Percentiles rank a stretch among this genome's conserved stretches.
Conservation (phyloP, 108 stramenopile species). For the Cyclotella atomus region DNA sequence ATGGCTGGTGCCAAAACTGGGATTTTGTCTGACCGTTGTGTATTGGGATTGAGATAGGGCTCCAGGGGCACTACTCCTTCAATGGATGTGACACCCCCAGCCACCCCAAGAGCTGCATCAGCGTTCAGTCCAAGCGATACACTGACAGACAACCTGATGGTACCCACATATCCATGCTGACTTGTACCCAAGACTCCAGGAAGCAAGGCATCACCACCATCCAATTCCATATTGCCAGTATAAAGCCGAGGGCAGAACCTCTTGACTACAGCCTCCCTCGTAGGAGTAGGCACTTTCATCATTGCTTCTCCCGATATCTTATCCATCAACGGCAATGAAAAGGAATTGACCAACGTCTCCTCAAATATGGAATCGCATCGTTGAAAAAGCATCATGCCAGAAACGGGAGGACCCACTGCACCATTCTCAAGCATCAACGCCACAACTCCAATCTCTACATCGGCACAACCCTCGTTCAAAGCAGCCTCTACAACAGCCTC, state of each 20-base stretch:
- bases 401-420: slow-evolving; percentile 5
- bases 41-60: slow-evolving; percentile 27
- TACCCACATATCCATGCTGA: slow-evolving; percentile 41
- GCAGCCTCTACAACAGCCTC: too few species aligned
- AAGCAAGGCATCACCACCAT: too few species aligned
- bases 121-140: neutral
- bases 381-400: slow-evolving; percentile 13
- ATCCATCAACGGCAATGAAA: slow-evolving; percentile 41
- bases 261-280: slow-evolving; percentile 15
- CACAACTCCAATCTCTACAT: slow-evolving; percentile 45
- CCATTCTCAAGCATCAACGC: slow-evolving; percentile 32
- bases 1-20: slow-evolving; percentile 56
- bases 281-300: neutral
- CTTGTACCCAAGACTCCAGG: slow-evolving; percentile 39
- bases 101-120: neutral
- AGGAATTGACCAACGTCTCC: slow-evolving; percentile 23
- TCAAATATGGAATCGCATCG: slow-evolving; percentile 42
- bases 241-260: slow-evolving; percentile 43
- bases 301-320: neutral
- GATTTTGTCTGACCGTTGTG: slow-evolving; percentile 9
- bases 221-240: slow-evolving; percentile 3
- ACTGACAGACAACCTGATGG: slow-evolving; percentile 19
- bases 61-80: slow-evolving; percentile 43
- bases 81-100: slow-evolving; percentile 15
- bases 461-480: slow-evolving; percentile 29